Percentiles rank a stretch among this genome's conserved stretches.
These are phyloP conservation scores for Camellia oleifera DNA, from an alignment of 179 eudicot genomes.

Conservation along the genomic window DNA sequence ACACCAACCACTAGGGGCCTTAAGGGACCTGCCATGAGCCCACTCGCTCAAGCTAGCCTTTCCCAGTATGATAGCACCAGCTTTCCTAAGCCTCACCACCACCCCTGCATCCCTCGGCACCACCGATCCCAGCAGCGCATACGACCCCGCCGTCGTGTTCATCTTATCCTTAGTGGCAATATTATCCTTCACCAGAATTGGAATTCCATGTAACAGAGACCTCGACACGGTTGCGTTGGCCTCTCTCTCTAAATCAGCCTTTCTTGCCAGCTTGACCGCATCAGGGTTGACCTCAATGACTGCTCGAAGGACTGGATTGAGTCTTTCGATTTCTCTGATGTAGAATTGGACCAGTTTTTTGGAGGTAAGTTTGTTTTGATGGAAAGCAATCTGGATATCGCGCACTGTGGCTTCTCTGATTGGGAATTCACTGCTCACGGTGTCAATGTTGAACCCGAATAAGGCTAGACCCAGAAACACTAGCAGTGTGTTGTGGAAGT, in stretches of 20 bases:
- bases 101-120: slow-evolving; percentile 28
- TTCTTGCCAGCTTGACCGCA: slow-evolving; percentile 39
- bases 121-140: slow-evolving; percentile 48
- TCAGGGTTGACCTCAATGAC: slow-evolving; percentile 69
- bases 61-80: slow-evolving; percentile 1
- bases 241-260: slow-evolving; percentile 38
- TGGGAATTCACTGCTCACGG: slow-evolving; percentile 28
- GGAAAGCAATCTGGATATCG: slow-evolving; percentile 43
- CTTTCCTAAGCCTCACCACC: slow-evolving; percentile 26
- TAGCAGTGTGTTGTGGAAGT: slow-evolving; percentile 7
- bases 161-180: slow-evolving; percentile 56
- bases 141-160: slow-evolving; percentile 59
- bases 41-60: slow-evolving; percentile 1
- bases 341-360: slow-evolving; percentile 47
- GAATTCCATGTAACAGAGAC: slow-evolving; percentile 44
- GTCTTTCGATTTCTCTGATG: slow-evolving; percentile 35
- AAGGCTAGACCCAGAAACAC: not conserved
- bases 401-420: slow-evolving; percentile 45
- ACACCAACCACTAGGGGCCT: not conserved
- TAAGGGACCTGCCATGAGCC: not conserved
- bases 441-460: not conserved
- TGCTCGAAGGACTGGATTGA: slow-evolving; percentile 43
- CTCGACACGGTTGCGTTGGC: slow-evolving; percentile 1
- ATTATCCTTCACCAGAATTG: slow-evolving; percentile 57
- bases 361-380: slow-evolving; percentile 41